These are phyloP conservation scores for Thymus mandschuricus DNA, from an alignment of 257 asterid genomes.

Conservation along the genomic window DNA sequence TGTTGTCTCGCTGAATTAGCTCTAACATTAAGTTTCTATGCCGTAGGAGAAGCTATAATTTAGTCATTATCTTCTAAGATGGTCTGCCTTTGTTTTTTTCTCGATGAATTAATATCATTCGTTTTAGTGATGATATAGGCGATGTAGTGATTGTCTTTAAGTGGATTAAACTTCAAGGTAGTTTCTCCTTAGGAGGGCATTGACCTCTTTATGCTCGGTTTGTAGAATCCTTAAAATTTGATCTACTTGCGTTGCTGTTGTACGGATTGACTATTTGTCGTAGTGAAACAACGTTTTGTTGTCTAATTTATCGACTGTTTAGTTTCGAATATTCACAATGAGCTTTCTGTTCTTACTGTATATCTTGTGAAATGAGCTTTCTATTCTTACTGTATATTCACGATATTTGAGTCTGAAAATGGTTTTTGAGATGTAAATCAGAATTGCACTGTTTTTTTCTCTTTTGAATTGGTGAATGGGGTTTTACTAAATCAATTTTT, in stretches of 20 bases:
- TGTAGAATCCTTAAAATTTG: background rate
- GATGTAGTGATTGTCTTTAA: background rate
- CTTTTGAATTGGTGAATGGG: too few species aligned
- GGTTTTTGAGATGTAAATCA: background rate
- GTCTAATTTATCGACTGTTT: background rate
- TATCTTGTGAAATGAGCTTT: too few species aligned
- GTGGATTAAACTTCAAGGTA: background rate
- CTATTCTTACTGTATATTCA: background rate
- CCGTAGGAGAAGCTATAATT: slow-evolving; percentile 3
- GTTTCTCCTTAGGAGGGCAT: background rate
- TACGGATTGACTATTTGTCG: background rate
- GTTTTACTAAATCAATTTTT: too few species aligned
- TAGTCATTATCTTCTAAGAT: background rate
- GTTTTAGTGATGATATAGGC: background rate
- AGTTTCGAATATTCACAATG: slow-evolving; percentile 8
- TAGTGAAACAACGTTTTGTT: background rate
- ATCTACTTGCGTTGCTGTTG: background rate
- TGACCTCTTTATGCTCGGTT: too few species aligned
- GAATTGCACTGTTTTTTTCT: too few species aligned
- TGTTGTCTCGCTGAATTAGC: slow-evolving; percentile 12
- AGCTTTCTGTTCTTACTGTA: slow-evolving; percentile 13
- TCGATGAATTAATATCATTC: background rate
- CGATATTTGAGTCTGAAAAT: background rate
- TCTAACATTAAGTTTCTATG: background rate
- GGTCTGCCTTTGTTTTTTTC: background rate